Evolutionary conservation across 129 eudicot genomes (phyloP).

Genomic region (Helichrysum umbraculigerum): DNA sequence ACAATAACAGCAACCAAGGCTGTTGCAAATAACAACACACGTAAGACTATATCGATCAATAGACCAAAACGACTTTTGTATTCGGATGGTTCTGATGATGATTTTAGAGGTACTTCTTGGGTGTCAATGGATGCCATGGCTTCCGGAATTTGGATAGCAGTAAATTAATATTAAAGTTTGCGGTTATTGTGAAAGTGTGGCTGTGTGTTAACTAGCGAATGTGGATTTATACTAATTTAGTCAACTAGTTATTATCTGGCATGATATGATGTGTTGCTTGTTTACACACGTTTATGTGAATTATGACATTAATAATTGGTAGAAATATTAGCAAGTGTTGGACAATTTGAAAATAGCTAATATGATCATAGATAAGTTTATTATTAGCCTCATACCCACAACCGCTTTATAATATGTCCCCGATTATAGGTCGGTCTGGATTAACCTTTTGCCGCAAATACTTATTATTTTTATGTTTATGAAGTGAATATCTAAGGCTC

Average conservation of each 20-base stretch:
- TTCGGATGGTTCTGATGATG: conserved; percentile 17
- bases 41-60: conserved; percentile 48
- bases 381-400: too few relatives aligned
- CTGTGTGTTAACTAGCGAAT: background rate
- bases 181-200: background rate
- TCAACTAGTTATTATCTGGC: conserved; percentile 1
- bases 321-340: background rate
- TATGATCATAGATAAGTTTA: too few relatives aligned
- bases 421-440: too few relatives aligned
- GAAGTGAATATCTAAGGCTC: too few relatives aligned
- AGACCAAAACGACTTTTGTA: background rate
- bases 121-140: conserved; percentile 1
- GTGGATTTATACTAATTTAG: background rate
- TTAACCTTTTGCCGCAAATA: too few relatives aligned
- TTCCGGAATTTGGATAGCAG: background rate
- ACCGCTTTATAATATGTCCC: too few relatives aligned
- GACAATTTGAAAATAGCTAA: background rate
- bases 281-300: background rate
- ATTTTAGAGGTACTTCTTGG: conserved; percentile 3
- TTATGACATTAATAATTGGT: background rate
- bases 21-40: conserved; percentile 57
- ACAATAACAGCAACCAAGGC: conserved; percentile 55
- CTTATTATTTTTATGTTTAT: too few relatives aligned
- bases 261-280: background rate
- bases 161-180: background rate